Evolutionary conservation across 257 asterid species (phyloP).

Genomic region (Jaltomata sinuosa): DNA sequence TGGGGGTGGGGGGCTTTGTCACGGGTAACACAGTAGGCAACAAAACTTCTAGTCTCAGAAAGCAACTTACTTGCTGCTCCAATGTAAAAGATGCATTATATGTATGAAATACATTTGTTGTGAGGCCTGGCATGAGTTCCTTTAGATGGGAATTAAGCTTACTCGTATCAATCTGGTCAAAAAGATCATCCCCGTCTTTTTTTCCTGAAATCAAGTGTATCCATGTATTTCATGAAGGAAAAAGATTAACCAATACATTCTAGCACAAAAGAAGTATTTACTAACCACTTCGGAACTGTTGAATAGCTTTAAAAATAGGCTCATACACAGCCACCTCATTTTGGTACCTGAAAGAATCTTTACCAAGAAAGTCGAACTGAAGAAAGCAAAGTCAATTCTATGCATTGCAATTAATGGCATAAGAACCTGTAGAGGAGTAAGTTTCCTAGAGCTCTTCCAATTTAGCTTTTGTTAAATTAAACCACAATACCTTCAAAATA

Average conservation of each 20-base stretch:
- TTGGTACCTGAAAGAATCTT: slow-evolving; percentile 92
- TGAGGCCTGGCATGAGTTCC: slow-evolving; percentile 98
- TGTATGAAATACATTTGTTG: slow-evolving; percentile 98
- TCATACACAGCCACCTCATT: slow-evolving; percentile 70
- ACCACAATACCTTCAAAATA: slow-evolving; percentile 59
- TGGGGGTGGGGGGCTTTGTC: not conserved
- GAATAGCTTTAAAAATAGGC: slow-evolving; percentile 85
- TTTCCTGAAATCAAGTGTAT: slow-evolving; percentile 47
- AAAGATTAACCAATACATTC: not conserved
- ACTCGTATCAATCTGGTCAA: slow-evolving; percentile 86
- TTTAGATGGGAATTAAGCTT: slow-evolving; percentile 90
- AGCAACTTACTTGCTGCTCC: slow-evolving; percentile 66
- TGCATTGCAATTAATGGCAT: not conserved
- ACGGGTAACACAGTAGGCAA: not conserved
- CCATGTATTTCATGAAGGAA: slow-evolving; percentile 1
- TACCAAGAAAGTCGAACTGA: slow-evolving; percentile 99
- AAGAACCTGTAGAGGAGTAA: not conserved
- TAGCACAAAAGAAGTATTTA: slow-evolving; percentile 10
- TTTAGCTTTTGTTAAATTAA: not conserved
- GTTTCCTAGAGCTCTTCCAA: not conserved
- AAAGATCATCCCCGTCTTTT: slow-evolving; percentile 63
- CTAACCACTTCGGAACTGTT: slow-evolving; percentile 83
- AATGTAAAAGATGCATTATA: slow-evolving; percentile 92
- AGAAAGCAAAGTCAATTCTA: slow-evolving; percentile 13
- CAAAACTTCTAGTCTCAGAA: not conserved